Percentiles rank a stretch among this genome's conserved stretches.
Conservation (phyloP, 2,329 filamentous ascomycete genomes). For the Sporothrix sp. region DNA sequence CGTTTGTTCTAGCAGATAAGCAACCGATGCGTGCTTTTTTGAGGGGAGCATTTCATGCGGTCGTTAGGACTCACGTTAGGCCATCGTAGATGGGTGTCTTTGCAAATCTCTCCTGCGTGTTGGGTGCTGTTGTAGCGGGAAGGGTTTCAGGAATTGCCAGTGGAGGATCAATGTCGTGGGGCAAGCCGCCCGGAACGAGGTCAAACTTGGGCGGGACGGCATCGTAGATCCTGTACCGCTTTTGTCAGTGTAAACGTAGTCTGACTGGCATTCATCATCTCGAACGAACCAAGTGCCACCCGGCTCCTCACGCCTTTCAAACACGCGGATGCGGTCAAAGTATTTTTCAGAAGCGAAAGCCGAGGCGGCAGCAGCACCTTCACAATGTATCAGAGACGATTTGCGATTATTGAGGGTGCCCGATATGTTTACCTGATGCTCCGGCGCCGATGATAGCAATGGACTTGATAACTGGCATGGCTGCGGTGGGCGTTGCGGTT, state of each 20-base stretch:
- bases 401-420: background rate
- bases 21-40: no score
- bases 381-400: background rate
- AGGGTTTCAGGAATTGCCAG: constrained; percentile 6
- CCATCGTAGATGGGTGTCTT: constrained; percentile 16
- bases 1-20: constrained; percentile 41
- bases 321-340: constrained; percentile 33
- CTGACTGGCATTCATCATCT: no score
- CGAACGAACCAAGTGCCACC: constrained; percentile 37
- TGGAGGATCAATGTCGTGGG: constrained; percentile 12
- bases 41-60: background rate
- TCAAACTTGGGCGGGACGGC: constrained; percentile 7
- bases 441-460: constrained; percentile 17
- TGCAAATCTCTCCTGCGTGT: constrained; percentile 12
- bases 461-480: constrained; percentile 13
- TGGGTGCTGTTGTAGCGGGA: constrained; percentile 6
- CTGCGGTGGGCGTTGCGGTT: background rate
- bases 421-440: constrained; percentile 9
- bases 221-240: constrained; percentile 14
- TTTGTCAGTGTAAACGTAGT: background rate
- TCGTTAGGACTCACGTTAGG: constrained; percentile 6
- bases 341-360: constrained; percentile 36
- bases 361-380: constrained; percentile 39
- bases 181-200: constrained; percentile 14
- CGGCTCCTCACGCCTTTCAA: constrained; percentile 32